phyloP scores from a whole-genome alignment of 495 filamentous ascomycete species.

The Aspergillus kassunensis region DNA sequence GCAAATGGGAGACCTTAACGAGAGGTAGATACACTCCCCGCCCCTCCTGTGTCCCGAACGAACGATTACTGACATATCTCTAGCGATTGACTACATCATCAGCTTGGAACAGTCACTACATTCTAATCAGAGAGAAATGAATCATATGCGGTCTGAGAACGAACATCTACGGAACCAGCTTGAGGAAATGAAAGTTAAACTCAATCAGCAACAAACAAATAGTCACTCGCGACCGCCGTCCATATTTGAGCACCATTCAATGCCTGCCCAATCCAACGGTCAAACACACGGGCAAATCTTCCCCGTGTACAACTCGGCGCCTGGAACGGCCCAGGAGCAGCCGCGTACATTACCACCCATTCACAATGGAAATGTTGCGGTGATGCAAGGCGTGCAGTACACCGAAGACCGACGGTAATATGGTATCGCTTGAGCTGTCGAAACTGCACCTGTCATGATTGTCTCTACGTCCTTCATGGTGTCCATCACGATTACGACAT shows the following conservation, averaged over 20 bases:
- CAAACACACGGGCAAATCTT: slow-evolving; percentile 33
- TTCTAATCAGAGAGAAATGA: slow-evolving; percentile 31
- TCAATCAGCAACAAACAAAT: slow-evolving; percentile 50
- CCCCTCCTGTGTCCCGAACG: neutral
- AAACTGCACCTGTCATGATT: slow-evolving; percentile 5
- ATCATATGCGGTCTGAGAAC: no score
- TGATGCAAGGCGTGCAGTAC: slow-evolving; percentile 58
- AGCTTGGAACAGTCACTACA: slow-evolving; percentile 33
- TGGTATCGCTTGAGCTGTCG: neutral
- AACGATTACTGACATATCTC: neutral
- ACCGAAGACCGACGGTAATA: slow-evolving; percentile 46
- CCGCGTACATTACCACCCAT: slow-evolving; percentile 51
- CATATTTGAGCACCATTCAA: slow-evolving; percentile 39
- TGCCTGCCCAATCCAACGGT: slow-evolving; percentile 37
- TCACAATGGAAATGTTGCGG: slow-evolving; percentile 46
- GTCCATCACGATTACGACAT: slow-evolving; percentile 12
- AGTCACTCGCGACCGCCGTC: slow-evolving; percentile 39
- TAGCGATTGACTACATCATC: slow-evolving; percentile 44
- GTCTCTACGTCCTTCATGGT: neutral
- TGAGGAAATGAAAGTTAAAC: slow-evolving; percentile 41
- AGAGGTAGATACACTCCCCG: slow-evolving; percentile 60
- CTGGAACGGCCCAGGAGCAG: slow-evolving; percentile 36
- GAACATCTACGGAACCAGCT: slow-evolving; percentile 51
- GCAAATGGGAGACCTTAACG: slow-evolving; percentile 98
- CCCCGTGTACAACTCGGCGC: slow-evolving; percentile 30